Conservation (phyloP, 2,329 filamentous ascomycete genomes). For the Aspergillus pseudoterreus region DNA sequence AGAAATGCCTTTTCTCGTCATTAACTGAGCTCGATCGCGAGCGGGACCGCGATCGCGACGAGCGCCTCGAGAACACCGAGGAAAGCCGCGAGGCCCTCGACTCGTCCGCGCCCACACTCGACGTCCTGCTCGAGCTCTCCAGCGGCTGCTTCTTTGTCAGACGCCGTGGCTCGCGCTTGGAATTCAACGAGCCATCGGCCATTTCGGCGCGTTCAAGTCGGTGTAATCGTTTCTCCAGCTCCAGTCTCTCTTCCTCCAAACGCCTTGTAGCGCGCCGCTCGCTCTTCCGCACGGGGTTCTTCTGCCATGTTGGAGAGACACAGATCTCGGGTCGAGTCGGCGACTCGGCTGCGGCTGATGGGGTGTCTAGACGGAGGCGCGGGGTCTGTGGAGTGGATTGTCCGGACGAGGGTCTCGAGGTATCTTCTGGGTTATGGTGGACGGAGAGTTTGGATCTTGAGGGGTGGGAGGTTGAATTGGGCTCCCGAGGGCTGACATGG, state of each 20-base stretch:
- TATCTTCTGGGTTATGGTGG: too few species aligned
- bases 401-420: background rate
- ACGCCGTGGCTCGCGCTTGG: conserved; percentile 25
- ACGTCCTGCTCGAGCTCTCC: conserved; percentile 25
- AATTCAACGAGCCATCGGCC: conserved; percentile 8
- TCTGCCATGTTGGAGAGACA: conserved; percentile 18
- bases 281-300: conserved; percentile 17
- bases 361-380: conserved; percentile 5
- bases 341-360: conserved; percentile 4
- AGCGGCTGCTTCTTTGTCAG: conserved; percentile 35
- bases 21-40: conserved; percentile 21
- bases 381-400: background rate
- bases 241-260: conserved; percentile 30
- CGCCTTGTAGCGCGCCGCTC: conserved; percentile 29
- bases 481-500: too few species aligned
- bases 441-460: too few species aligned
- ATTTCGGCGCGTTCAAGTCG: conserved; percentile 24
- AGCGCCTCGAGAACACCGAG: conserved; percentile 26
- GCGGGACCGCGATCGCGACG: conserved; percentile 25
- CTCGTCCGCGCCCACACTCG: conserved; percentile 27
- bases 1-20: conserved; percentile 10
- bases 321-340: conserved; percentile 12
- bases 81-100: conserved; percentile 22
- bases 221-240: conserved; percentile 20
- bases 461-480: too few species aligned